phyloP scores from a whole-genome alignment of 2,329 filamentous ascomycete genomes.

The Fusarium xyrophilum region DNA sequence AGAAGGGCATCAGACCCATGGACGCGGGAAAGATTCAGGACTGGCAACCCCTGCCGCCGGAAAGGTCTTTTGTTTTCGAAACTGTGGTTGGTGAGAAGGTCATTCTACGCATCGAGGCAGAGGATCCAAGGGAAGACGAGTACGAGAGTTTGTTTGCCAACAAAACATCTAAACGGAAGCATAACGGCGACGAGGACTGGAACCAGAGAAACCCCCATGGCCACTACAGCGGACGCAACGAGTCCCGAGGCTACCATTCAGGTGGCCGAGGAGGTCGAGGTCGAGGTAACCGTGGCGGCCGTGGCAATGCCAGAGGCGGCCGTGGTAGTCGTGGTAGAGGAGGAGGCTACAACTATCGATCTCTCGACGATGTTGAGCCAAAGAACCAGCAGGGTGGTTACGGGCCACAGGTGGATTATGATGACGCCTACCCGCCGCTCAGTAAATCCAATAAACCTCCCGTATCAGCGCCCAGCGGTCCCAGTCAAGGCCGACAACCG shows the following conservation, averaged over 20 bases:
- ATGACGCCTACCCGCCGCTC: conserved; percentile 49
- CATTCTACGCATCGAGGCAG: conserved; percentile 79
- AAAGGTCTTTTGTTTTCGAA: conserved; percentile 78
- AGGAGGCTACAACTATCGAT: conserved; percentile 65
- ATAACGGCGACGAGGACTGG: conserved; percentile 57
- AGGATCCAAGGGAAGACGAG: conserved; percentile 66
- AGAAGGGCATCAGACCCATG: conserved; percentile 75
- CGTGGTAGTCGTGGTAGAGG: conserved; percentile 55
- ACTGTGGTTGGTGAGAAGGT: conserved; percentile 87
- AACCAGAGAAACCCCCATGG: conserved; percentile 45
- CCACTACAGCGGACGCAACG: conserved; percentile 49
- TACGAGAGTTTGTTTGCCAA: conserved; percentile 69
- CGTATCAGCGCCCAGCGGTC: conserved; percentile 32
- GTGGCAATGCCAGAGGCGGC: conserved; percentile 51
- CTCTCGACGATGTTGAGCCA: conserved; percentile 69
- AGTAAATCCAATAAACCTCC: conserved; percentile 34
- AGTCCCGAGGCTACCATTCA: conserved; percentile 53
- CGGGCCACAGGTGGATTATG: conserved; percentile 55
- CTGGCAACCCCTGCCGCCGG: conserved; percentile 78
- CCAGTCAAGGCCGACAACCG: conserved; percentile 32
- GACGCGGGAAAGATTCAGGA: conserved; percentile 83
- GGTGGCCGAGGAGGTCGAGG: conserved; percentile 52
- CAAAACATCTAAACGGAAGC: conserved; percentile 65
- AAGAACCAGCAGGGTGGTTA: conserved; percentile 55
- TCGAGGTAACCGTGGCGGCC: conserved; percentile 48